Evolutionary conservation across 257 asterid genomes (phyloP), one percentile per base, ranked within the genome.

Genomic region (Parsonsia alboflavescens): DNA sequence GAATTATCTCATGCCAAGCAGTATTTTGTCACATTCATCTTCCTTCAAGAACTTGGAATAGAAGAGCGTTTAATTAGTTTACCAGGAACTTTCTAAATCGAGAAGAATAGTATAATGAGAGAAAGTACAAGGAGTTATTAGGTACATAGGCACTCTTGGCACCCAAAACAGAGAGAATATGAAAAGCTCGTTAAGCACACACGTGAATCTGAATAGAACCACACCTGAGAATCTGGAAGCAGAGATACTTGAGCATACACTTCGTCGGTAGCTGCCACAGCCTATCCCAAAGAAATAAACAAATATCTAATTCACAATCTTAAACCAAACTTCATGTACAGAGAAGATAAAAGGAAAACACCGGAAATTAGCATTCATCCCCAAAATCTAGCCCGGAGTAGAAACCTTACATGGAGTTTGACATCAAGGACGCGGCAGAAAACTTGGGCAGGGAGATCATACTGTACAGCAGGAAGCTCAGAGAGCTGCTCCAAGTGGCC

Each of bases 371-470:
- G 30, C 30, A 59, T 39, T 44, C 39, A 36, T 16, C 56, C 66
- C 41, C 10, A 15, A 56, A 24, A 15, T 26, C 69, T 16, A 12
- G 42, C 19, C 15, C 17, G 58, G 22, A n/a, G 58, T 5, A 52
- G 58, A 68, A 63, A 44, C n/a, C 79, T 72, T 61, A 92, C 98
- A 83, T 89, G 96, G 66, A 95, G 96, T 77, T 88, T 95, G 64
- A 95, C 96, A 84, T 92, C 97, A 33, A 95, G 81, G 73, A 95
- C 97, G 65, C 99, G 96, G 73, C 98, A 92, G 70, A 92, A 92
- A 0, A 95, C 91, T 68, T 95, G 97, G 28, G 97, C 92, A 69
- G 96, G 91, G 50, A 95, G 91, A 85, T 89, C 88, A 64, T 12
- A 52, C 13, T 84, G 82, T 0, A 80, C 63, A 66, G 91, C 81